A percentile compares a stretch with the other conserved stretches of the same genome.
Evolutionary conservation across 2,329 filamentous ascomycete species (phyloP).

Genomic region (Didymella keratinophila): DNA sequence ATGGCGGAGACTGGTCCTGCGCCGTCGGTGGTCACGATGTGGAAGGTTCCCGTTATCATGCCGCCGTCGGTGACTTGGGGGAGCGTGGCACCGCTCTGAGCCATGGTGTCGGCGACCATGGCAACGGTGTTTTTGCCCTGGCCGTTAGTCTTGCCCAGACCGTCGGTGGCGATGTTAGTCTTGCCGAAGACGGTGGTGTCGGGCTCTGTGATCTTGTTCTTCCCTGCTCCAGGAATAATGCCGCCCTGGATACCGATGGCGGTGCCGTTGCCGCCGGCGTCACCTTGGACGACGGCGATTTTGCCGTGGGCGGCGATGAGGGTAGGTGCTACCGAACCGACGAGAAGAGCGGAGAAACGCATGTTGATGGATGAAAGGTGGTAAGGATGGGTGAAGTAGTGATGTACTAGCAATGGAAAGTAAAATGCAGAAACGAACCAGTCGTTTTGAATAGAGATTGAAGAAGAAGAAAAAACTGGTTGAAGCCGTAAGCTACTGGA

Average conservation of each 20-base stretch:
- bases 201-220: constrained; percentile 50
- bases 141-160: constrained; percentile 50
- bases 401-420: constrained; percentile 1
- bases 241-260: constrained; percentile 54
- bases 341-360: constrained; percentile 14
- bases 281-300: constrained; percentile 34
- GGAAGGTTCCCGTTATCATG: constrained; percentile 64
- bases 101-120: constrained; percentile 53
- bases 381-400: not conserved
- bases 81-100: constrained; percentile 60
- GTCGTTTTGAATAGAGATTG: constrained; percentile 8
- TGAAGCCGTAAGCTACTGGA: constrained; percentile 1
- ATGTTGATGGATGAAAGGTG: not conserved
- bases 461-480: not conserved
- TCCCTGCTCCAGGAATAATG: constrained; percentile 53
- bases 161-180: constrained; percentile 48
- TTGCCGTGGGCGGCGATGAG: constrained; percentile 26
- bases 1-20: constrained; percentile 68
- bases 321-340: constrained; percentile 11
- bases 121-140: constrained; percentile 49
- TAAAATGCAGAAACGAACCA: constrained; percentile 10
- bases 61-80: constrained; percentile 62
- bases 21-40: constrained; percentile 70
- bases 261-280: constrained; percentile 54
- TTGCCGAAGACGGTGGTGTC: constrained; percentile 57